Conservation (phyloP, 2,329 filamentous ascomycete species). For the Sodiomyces alkalinus region DNA sequence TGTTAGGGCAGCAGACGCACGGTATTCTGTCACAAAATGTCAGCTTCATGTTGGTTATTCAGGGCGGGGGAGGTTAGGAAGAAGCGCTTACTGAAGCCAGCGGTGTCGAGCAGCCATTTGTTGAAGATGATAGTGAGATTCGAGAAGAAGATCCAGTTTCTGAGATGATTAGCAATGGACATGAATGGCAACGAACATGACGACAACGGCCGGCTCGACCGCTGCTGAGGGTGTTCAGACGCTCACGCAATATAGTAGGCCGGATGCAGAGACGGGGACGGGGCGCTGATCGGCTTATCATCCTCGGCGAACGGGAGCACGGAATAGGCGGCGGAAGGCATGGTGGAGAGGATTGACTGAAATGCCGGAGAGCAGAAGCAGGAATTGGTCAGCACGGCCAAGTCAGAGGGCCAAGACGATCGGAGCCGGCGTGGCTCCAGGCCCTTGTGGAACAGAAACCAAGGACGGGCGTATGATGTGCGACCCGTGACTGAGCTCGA, state of each 20-base stretch:
- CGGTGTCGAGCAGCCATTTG: constrained; percentile 70
- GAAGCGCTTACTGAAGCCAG: constrained; percentile 52
- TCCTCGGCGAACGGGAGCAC: too few species aligned
- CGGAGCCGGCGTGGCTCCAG: too few species aligned
- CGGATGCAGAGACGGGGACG: constrained; percentile 10
- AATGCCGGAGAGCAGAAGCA: neutral
- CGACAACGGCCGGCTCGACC: neutral
- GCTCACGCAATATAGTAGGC: constrained; percentile 19
- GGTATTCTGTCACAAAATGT: constrained; percentile 20
- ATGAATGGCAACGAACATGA: too few species aligned
- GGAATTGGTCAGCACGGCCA: too few species aligned
- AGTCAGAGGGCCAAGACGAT: too few species aligned
- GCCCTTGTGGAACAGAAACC: too few species aligned
- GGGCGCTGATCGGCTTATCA: constrained; percentile 10
- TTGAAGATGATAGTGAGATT: constrained; percentile 83
- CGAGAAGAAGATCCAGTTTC: constrained; percentile 71
- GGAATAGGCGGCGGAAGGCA: too few species aligned
- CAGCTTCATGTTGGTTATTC: constrained; percentile 4
- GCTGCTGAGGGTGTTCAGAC: neutral
- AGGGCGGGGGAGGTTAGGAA: neutral
- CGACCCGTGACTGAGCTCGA: too few species aligned
- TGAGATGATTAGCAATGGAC: constrained; percentile 10
- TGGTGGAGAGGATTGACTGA: constrained; percentile 1
- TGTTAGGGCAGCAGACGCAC: too few species aligned
- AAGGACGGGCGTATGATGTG: too few species aligned